Conservation (phyloP, 176 grass and related monocot genomes). For the Cocos nucifera region DNA sequence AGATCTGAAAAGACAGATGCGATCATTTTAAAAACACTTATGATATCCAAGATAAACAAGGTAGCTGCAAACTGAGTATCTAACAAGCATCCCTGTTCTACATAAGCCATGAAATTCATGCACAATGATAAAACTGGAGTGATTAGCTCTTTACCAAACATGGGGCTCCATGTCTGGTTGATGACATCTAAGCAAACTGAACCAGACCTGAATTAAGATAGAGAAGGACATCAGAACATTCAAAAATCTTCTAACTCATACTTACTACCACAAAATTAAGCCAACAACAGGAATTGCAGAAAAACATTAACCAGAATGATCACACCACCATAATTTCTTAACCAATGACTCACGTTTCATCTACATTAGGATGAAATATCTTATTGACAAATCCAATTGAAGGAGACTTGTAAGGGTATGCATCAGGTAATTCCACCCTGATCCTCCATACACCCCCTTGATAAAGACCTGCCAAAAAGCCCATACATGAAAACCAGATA, state of each 20-base stretch:
- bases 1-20: constrained; percentile 41
- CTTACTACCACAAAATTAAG: too few relatives aligned
- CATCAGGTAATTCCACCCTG: constrained; percentile 92
- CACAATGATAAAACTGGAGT: not conserved
- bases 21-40: not conserved
- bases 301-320: too few relatives aligned
- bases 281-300: too few relatives aligned
- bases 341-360: constrained; percentile 67
- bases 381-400: constrained; percentile 94
- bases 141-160: constrained; percentile 59
- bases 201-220: constrained; percentile 63
- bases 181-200: constrained; percentile 99
- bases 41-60: too few relatives aligned
- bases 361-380: constrained; percentile 96
- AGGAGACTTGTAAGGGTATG: constrained; percentile 89
- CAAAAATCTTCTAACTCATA: too few relatives aligned
- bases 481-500: too few relatives aligned
- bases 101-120: not conserved
- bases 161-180: constrained; percentile 99
- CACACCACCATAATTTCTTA: too few relatives aligned
- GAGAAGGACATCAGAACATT: too few relatives aligned
- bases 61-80: too few relatives aligned
- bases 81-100: too few relatives aligned
- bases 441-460: constrained; percentile 92
- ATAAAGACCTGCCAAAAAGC: constrained; percentile 56